Evolutionary conservation across 192 early-diverging fungal genomes (phyloP).

Genomic region (Backusella tarrabulga): DNA sequence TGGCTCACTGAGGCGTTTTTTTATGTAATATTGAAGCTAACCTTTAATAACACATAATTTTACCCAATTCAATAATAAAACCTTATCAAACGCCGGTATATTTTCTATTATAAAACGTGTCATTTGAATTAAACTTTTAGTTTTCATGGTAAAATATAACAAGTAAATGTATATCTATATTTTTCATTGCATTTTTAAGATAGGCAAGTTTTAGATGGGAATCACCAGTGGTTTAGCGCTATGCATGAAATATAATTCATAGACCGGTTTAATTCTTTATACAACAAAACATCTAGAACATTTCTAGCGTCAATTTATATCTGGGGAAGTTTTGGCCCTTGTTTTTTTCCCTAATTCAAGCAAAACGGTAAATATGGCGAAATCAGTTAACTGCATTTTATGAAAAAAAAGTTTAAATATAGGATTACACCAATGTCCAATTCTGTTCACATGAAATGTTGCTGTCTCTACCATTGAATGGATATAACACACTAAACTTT

Average conservation of each 20-base stretch:
- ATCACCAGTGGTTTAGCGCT: not conserved
- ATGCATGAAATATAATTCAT: not conserved
- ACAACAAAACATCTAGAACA: not conserved
- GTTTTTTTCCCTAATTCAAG: not conserved
- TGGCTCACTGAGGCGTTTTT: not conserved
- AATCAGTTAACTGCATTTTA: too few relatives aligned
- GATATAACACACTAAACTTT: not conserved
- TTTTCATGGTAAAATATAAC: not conserved
- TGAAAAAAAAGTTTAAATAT: not conserved
- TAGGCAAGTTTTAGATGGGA: not conserved
- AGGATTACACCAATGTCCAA: not conserved
- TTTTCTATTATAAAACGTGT: not conserved
- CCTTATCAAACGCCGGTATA: not conserved
- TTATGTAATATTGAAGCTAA: not conserved
- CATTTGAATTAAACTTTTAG: not conserved
- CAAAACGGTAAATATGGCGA: not conserved
- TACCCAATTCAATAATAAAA: not conserved
- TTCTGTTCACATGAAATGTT: not conserved
- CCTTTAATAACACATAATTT: not conserved
- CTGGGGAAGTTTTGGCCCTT: not conserved
- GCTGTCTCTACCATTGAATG: not conserved
- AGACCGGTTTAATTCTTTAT: not conserved
- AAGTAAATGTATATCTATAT: not conserved
- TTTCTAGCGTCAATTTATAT: not conserved
- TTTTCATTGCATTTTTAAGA: not conserved